phyloP scores from a whole-genome alignment of 1,284 basidiomycete species.

The Butyriboletus appendiculatus region DNA sequence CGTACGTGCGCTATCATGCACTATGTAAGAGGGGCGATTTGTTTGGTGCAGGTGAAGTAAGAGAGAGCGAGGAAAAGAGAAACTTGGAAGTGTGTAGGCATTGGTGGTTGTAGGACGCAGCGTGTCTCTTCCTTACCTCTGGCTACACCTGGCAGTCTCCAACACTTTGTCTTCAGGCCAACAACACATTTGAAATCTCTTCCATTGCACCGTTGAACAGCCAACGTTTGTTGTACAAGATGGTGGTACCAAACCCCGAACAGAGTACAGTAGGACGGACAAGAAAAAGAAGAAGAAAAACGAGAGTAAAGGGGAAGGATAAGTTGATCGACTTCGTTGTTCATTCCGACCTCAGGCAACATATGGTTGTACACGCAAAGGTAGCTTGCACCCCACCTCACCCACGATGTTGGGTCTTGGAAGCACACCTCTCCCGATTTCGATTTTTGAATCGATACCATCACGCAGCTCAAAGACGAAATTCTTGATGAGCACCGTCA shows the following conservation, averaged over 20 bases:
- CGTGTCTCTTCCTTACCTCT: neutral
- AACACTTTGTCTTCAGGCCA: neutral
- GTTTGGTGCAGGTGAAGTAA: too few relatives aligned
- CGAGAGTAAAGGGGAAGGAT: neutral
- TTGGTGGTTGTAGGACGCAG: too few relatives aligned
- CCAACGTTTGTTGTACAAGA: neutral
- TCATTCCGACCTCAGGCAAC: neutral
- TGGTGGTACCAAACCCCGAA: too few relatives aligned
- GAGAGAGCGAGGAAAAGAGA: too few relatives aligned
- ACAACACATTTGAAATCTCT: neutral
- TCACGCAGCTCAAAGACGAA: conserved; percentile 21
- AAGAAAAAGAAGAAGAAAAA: too few relatives aligned
- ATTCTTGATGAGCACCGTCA: conserved; percentile 15
- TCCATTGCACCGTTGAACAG: conserved; percentile 9
- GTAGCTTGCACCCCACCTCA: conserved; percentile 17
- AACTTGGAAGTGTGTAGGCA: too few relatives aligned
- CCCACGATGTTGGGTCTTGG: conserved; percentile 19
- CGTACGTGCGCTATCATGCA: too few relatives aligned
- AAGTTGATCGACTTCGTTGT: neutral
- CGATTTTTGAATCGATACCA: conserved; percentile 17
- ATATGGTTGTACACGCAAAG: conserved; percentile 13
- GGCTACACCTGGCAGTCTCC: neutral
- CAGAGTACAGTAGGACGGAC: too few relatives aligned
- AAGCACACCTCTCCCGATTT: conserved; percentile 14
- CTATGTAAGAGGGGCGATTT: too few relatives aligned